Base-by-base conservation (phyloP, 192 early-diverging fungal species). In the Coemansia sp. region DNA sequence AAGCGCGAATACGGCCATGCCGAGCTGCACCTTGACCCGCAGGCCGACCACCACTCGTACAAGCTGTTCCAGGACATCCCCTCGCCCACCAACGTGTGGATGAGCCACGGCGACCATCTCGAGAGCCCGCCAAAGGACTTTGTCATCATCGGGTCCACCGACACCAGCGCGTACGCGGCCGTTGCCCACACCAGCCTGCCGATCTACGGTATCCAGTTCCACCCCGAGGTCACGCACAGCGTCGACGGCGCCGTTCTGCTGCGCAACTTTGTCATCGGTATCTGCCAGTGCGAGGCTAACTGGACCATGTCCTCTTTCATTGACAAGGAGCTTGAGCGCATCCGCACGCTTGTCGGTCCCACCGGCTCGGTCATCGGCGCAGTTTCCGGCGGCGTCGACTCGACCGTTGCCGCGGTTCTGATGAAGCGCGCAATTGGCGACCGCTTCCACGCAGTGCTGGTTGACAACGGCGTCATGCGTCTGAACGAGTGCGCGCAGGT, bases 401-500 rank as follows among this genome's bases (percentile, higher is more conserved):
- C 88, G 28, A 96, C 95, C 30, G 94, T 98, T 35, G 97, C 97
- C 30, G 95, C 97, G 35, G 90, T 89, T 70, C 83, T 98, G 65
- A 96, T 98, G 93, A 91, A 90, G 77, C 85, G 91, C 69, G 97
- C 97, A 51, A 98, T 98, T 69, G 97, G 97, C 45, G 92, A 96
- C 63, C 91, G 97, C 25, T 98, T 98, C 90, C 97, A 98, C 66
- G 97, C 94, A 23, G 88, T 98, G 27, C 81, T 98, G 61, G 97
- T 98, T 18, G 95, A 98, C 67, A 98, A 98, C 72, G 97, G 97
- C 54, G 94, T 98, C 9, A 98, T 98, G 97, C 93, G 97, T 69
- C 82, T 95, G 49, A 93, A 95, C 76, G 97, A 98, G 82, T 97
- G 94, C 70, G 87, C 71, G 27, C 84, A 79, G 56, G 92, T 92